A percentile compares a stretch with the other conserved stretches of the same genome.
Evolutionary conservation across 2,329 filamentous ascomycete genomes (phyloP).

Genomic region (Chrysosphaeria jannelii): DNA sequence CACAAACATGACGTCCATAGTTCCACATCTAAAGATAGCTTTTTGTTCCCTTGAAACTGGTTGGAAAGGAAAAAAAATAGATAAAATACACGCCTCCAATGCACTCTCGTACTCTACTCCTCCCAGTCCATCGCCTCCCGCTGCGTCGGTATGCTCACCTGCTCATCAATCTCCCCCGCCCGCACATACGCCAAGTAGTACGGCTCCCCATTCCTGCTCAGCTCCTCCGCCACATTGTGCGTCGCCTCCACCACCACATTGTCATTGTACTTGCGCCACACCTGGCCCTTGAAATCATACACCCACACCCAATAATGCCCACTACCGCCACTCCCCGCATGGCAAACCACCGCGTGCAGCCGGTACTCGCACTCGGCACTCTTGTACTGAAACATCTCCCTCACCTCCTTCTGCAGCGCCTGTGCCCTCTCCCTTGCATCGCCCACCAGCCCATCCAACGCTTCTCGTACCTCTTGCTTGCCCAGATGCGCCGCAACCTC

Average conservation of each 20-base stretch:
- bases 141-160: constrained; percentile 7
- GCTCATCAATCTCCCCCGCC: constrained; percentile 6
- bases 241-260: constrained; percentile 39
- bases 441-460: constrained; percentile 1
- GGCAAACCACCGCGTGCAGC: constrained; percentile 79
- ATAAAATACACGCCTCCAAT: too few relatives aligned
- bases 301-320: constrained; percentile 98
- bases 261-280: constrained; percentile 93
- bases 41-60: too few relatives aligned
- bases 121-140: too few relatives aligned
- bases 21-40: too few relatives aligned
- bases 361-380: constrained; percentile 33
- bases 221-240: constrained; percentile 36
- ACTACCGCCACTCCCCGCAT: constrained; percentile 36
- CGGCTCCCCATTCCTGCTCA: constrained; percentile 41
- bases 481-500: not conserved
- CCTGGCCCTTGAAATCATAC: constrained; percentile 47
- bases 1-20: too few relatives aligned
- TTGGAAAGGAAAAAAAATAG: too few relatives aligned
- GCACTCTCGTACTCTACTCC: too few relatives aligned
- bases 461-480: too few relatives aligned
- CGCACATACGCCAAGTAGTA: constrained; percentile 11
- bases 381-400: constrained; percentile 18
- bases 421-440: too few relatives aligned
- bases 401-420: constrained; percentile 6